Base-by-base conservation (phyloP, 257 asterid genomes). In the Eucommia ulmoides region DNA sequence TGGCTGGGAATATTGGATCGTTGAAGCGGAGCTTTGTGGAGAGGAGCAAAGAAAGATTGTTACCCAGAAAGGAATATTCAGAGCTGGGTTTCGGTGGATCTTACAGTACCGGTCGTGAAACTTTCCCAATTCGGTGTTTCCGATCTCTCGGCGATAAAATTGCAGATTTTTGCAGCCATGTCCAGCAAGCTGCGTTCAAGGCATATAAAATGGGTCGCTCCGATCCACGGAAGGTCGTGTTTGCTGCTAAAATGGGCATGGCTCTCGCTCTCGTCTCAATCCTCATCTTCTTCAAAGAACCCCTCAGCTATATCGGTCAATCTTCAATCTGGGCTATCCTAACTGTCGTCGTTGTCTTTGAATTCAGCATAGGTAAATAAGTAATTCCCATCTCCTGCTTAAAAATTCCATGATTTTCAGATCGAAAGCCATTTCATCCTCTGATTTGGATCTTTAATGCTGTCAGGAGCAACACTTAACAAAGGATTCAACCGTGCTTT, bases 271-370 rank as follows among this genome's bases (percentile, higher is more conserved):
- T 75, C 11, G 88, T 78, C 29, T 82, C 93, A 1, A 51, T 78
- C 11, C 64, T 82, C 22, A 79, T 82, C 3, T 82, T 82, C 50
- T 73, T 82, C 64, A 75, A 68, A 25, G 84, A 78, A 58, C 80
- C 93, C 14, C 65, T 67, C n/a, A 58, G 60, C 49, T 78, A 73
- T 54, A 66, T 81, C 9, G 55, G 78, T 29, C 61, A 63, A 16
- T 59, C 68, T 51, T 78, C 84, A 3, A 69, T 82, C 61, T 78
- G 67, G 74, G 74, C 68, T 15, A 66, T 79, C 53, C 69, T 75
- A 29, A 64, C 97, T 2, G 95, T 83, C 20, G 93, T 87, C 9
- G 95, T 88, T 21, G 95, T 88, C 7, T 88, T 88, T 22, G 97
- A 88, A 62, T 88, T 81, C 67, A 88, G 95, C 74, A 79, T 83